A percentile compares a stretch with the other conserved stretches of the same genome.
Evolutionary conservation across 1,284 basidiomycete species (phyloP).

Genomic region (Ganoderma meredithae): DNA sequence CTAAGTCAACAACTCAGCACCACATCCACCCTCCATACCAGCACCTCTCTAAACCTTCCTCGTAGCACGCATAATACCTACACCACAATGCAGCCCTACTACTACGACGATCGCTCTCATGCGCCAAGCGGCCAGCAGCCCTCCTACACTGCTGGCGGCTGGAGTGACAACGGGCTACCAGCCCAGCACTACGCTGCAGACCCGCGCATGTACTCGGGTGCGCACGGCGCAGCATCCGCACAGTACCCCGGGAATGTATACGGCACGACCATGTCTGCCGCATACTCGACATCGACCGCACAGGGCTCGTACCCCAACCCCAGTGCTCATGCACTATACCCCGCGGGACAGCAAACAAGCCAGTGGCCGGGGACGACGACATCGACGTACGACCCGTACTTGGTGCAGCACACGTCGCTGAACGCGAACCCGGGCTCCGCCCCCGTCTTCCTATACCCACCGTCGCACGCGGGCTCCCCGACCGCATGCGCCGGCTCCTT

Average conservation of each 20-base stretch:
- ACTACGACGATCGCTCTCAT: background rate
- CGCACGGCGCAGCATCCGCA: background rate
- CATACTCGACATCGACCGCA: background rate
- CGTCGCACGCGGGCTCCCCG: constrained; percentile 1
- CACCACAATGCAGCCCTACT: constrained; percentile 5
- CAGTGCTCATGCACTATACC: background rate
- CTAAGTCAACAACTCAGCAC: constrained; percentile 1
- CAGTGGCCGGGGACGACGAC: background rate
- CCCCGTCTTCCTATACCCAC: constrained; percentile 10
- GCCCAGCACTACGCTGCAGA: constrained; percentile 1
- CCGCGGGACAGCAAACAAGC: background rate
- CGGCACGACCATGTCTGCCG: background rate
- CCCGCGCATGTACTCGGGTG: background rate
- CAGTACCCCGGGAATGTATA: background rate
- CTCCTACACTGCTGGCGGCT: background rate
- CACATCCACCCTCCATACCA: background rate
- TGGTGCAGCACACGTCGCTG: background rate
- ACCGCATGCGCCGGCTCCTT: background rate
- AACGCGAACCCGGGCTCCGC: constrained; percentile 5
- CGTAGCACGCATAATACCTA: background rate
- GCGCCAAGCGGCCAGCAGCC: background rate
- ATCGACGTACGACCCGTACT: constrained; percentile 7
- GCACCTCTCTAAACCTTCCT: background rate
- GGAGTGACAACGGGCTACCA: background rate
- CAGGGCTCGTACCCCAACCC: background rate